Evolutionary conservation across 2,329 filamentous ascomycete genomes (phyloP).

Genomic region (Stachybotrys chlorohalonatus): DNA sequence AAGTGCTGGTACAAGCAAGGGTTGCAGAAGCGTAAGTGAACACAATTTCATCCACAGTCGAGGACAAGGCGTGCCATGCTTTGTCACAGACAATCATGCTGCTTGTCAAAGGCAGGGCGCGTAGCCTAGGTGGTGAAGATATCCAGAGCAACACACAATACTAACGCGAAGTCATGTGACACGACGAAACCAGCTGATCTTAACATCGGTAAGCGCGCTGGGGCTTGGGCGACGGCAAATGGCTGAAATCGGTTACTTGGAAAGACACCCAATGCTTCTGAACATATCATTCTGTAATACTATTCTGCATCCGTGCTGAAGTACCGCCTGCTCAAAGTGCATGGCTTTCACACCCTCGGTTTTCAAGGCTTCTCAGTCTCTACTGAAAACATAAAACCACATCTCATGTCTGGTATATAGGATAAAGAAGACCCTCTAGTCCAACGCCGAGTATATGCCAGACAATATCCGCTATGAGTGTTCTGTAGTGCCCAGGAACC

Average conservation of each 20-base stretch:
- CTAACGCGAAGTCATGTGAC: constrained; percentile 18
- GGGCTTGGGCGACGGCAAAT: no score
- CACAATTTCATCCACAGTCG: background rate
- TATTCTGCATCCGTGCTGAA: no score
- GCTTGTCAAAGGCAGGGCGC: background rate
- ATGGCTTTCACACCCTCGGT: background rate
- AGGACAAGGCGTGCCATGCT: background rate
- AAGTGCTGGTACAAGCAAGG: background rate
- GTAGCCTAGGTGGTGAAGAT: constrained; percentile 4
- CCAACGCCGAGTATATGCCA: background rate
- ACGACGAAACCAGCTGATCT: background rate
- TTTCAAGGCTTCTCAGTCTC: background rate
- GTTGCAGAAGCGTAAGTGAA: background rate
- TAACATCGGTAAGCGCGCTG: background rate
- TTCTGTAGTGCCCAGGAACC: no score
- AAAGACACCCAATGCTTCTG: no score
- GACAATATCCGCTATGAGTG: background rate
- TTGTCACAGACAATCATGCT: background rate
- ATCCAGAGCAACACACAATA: constrained; percentile 17
- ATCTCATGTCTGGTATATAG: no score
- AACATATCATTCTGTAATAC: no score
- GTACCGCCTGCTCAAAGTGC: no score
- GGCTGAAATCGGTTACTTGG: no score
- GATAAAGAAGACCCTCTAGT: background rate
- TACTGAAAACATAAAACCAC: background rate